Percentiles rank a stretch among this genome's conserved stretches.
These are phyloP conservation scores for Domatiomyces globalis DNA, from an alignment of 2,329 filamentous ascomycete genomes.

Conservation along the genomic window DNA sequence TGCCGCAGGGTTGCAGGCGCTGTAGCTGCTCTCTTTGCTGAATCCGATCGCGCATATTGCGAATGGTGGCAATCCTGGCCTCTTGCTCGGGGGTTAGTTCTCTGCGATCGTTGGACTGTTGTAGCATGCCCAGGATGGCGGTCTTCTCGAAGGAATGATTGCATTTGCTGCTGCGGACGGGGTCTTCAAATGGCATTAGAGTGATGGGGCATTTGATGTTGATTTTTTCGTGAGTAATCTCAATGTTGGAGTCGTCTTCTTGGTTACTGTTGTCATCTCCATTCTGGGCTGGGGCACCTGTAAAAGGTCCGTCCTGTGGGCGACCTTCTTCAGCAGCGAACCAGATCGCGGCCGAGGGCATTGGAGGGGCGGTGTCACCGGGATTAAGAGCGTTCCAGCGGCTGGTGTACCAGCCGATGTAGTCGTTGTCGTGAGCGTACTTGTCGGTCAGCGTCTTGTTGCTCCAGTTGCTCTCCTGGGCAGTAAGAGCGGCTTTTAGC, in stretches of 20 bases:
- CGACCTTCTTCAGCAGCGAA: slow-evolving; percentile 39
- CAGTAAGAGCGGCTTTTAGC: slow-evolving; percentile 18
- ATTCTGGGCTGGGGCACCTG: slow-evolving; percentile 1
- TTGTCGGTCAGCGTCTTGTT: slow-evolving; percentile 22
- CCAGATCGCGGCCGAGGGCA: slow-evolving; percentile 48
- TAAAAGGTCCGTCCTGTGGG: background rate
- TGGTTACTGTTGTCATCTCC: slow-evolving; percentile 9
- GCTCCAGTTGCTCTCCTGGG: slow-evolving; percentile 11
- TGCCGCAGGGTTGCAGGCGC: slow-evolving; percentile 4
- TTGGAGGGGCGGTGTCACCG: slow-evolving; percentile 37
- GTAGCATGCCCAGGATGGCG: slow-evolving; percentile 34
- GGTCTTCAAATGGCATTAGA: slow-evolving; percentile 31
- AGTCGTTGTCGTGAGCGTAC: slow-evolving; percentile 47
- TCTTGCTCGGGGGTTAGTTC: slow-evolving; percentile 16
- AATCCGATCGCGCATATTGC: background rate
- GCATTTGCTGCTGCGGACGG: slow-evolving; percentile 35
- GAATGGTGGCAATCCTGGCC: slow-evolving; percentile 5
- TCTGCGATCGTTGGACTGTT: slow-evolving; percentile 19
- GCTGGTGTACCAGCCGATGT: slow-evolving; percentile 46
- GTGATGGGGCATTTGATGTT: slow-evolving; percentile 37
- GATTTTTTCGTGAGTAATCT: slow-evolving; percentile 32
- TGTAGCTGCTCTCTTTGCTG: slow-evolving; percentile 4
- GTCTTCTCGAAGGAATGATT: slow-evolving; percentile 36
- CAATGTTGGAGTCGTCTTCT: slow-evolving; percentile 29
- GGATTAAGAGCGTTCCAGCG: slow-evolving; percentile 47